Evolutionary conservation across 2,329 filamentous ascomycete species (phyloP).

Genomic region (Lachnellula subtilissima): DNA sequence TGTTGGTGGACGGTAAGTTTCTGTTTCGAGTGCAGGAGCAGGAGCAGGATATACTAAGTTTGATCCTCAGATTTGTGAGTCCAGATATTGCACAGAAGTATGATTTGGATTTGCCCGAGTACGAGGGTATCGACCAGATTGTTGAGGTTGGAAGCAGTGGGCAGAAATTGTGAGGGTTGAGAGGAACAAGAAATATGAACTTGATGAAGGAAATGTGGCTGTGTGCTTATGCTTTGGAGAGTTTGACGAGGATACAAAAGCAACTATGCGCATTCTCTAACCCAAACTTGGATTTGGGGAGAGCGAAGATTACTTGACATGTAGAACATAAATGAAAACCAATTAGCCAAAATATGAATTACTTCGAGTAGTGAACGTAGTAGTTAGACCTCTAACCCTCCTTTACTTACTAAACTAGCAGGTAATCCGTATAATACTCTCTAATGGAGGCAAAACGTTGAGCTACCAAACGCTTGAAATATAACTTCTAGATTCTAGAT

Average conservation of each 20-base stretch:
- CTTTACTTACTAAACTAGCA: no score
- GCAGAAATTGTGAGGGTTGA: conserved; percentile 45
- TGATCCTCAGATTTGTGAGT: conserved; percentile 63
- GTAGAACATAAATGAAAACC: not conserved
- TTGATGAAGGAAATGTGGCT: not conserved
- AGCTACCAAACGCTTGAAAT: no score
- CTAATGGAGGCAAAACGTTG: no score
- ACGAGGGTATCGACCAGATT: conserved; percentile 83
- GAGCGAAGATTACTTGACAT: not conserved
- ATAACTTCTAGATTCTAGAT: no score
- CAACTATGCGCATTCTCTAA: no score
- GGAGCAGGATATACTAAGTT: not conserved
- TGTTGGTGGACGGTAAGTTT: conserved; percentile 67
- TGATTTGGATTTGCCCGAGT: conserved; percentile 74
- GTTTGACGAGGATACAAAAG: not conserved
- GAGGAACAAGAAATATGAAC: not conserved
- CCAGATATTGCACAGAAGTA: conserved; percentile 78
- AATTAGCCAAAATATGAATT: no score
- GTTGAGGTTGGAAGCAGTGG: conserved; percentile 61
- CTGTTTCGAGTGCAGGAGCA: conserved; percentile 9
- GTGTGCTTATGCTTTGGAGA: no score
- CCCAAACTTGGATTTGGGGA: not conserved
- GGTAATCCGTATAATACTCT: no score
- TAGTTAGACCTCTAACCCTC: no score
- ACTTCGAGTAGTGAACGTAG: no score